phyloP scores from a whole-genome alignment of 345 rosid species.

The Carallia brachiata region DNA sequence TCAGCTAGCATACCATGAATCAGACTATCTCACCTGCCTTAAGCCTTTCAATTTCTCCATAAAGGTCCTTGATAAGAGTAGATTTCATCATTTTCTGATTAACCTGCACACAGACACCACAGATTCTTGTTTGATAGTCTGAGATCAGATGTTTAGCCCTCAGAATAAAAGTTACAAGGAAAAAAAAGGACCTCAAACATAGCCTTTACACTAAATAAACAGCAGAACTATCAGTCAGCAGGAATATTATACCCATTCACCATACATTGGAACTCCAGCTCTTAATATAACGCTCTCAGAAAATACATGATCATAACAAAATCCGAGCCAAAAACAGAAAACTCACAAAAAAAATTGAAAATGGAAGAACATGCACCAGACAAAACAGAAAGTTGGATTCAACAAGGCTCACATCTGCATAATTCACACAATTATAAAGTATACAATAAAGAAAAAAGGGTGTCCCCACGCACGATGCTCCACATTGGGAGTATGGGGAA shows the following conservation, averaged over 20 bases:
- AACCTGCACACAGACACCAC: slow-evolving; percentile 41
- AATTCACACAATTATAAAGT: too few species aligned
- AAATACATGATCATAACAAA: background rate
- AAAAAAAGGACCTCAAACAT: too few species aligned
- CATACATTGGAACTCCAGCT: background rate
- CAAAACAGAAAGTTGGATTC: too few species aligned
- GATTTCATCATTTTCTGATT: slow-evolving; percentile 99
- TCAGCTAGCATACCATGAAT: background rate
- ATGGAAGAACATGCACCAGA: background rate
- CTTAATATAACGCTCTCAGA: background rate
- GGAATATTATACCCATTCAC: background rate
- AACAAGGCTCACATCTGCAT: background rate
- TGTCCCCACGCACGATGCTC: too few species aligned
- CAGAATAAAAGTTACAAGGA: background rate
- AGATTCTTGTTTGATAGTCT: background rate
- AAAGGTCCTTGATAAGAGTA: slow-evolving; percentile 97
- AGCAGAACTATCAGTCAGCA: background rate
- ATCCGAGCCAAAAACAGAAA: background rate
- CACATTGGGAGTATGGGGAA: too few species aligned
- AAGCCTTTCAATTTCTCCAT: slow-evolving; percentile 97
- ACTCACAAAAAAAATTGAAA: background rate
- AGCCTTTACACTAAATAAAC: background rate
- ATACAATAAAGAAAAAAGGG: too few species aligned
- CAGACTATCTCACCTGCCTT: slow-evolving; percentile 68
- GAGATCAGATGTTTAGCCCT: too few species aligned